Conservation (phyloP, 1,284 basidiomycete species). For the Sporisorium scitamineum region DNA sequence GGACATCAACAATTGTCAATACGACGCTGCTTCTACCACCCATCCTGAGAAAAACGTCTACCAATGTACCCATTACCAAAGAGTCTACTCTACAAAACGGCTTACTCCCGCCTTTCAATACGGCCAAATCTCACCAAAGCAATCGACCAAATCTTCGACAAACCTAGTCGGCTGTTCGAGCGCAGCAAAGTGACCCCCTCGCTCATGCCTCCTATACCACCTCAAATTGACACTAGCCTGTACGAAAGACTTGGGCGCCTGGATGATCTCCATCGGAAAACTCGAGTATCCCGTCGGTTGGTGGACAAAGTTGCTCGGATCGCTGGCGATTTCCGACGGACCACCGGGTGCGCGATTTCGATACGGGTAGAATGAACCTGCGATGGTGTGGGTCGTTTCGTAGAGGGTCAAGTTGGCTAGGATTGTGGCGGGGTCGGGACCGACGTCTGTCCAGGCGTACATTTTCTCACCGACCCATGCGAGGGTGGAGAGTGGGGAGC, state of each 20-base stretch:
- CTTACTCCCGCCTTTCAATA: constrained; percentile 3
- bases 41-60: too few species aligned
- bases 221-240: constrained; percentile 67
- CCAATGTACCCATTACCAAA: not conserved
- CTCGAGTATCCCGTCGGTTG: constrained; percentile 70
- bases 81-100: not conserved
- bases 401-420: constrained; percentile 70
- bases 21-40: too few species aligned
- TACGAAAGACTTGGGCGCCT: constrained; percentile 69
- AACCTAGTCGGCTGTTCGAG: constrained; percentile 71
- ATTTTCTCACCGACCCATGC: constrained; percentile 72
- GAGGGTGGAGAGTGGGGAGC: constrained; percentile 69
- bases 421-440: constrained; percentile 53
- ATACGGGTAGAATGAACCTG: constrained; percentile 71
- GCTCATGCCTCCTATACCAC: constrained; percentile 67
- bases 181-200: constrained; percentile 68
- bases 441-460: constrained; percentile 69
- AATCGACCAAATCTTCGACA: constrained; percentile 64
- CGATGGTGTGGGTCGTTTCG: constrained; percentile 70
- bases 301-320: constrained; percentile 55
- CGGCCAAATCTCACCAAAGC: constrained; percentile 52
- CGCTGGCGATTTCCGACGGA: constrained; percentile 13
- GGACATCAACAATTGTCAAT: too few species aligned
- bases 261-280: constrained; percentile 70
- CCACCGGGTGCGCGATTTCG: constrained; percentile 64